These are phyloP conservation scores for Exutisphaerella laricina DNA, from an alignment of 2,329 filamentous ascomycete species.

Conservation along the genomic window DNA sequence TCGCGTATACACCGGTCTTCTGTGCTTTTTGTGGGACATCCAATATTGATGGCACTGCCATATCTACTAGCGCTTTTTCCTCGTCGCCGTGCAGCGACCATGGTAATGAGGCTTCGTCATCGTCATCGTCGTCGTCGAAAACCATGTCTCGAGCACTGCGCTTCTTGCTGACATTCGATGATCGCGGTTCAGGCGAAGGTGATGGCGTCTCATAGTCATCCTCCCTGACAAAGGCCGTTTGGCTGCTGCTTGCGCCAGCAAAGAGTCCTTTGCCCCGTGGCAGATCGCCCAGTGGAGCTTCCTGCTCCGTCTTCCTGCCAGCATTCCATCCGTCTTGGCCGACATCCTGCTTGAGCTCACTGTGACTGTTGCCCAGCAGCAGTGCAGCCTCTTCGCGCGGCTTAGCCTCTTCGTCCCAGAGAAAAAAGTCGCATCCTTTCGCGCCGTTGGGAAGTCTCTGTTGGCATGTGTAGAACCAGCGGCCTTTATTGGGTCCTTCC, in stretches of 20 bases:
- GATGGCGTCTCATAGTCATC: slow-evolving; percentile 15
- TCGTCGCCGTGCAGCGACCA: slow-evolving; percentile 32
- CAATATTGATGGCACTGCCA: slow-evolving; percentile 18
- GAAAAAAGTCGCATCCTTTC: slow-evolving; percentile 52
- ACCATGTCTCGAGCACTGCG: slow-evolving; percentile 25
- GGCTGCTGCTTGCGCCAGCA: background rate
- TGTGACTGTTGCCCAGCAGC: slow-evolving; percentile 44
- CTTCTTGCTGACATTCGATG: slow-evolving; percentile 25
- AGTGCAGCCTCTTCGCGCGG: slow-evolving; percentile 45
- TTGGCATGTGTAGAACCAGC: slow-evolving; percentile 53
- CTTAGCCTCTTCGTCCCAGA: slow-evolving; percentile 53
- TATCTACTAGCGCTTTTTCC: slow-evolving; percentile 31
- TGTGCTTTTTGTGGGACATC: slow-evolving; percentile 40
- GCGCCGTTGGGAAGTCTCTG: slow-evolving; percentile 33
- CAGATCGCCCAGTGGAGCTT: background rate
- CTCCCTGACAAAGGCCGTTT: background rate
- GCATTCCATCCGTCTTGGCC: slow-evolving; percentile 29
- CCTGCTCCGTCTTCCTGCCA: slow-evolving; percentile 14
- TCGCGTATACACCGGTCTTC: slow-evolving; percentile 36
- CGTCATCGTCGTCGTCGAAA: slow-evolving; percentile 31
- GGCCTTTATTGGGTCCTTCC: slow-evolving; percentile 50
- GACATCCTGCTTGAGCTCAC: slow-evolving; percentile 34
- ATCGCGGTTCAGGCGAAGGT: slow-evolving; percentile 16
- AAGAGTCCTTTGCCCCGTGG: slow-evolving; percentile 9
- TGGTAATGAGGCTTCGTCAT: too few species aligned